Percentiles rank a stretch among this genome's conserved stretches.
Evolutionary conservation across 75 land plant species (phyloP).

Genomic region (Chamaecyparis obtusa): DNA sequence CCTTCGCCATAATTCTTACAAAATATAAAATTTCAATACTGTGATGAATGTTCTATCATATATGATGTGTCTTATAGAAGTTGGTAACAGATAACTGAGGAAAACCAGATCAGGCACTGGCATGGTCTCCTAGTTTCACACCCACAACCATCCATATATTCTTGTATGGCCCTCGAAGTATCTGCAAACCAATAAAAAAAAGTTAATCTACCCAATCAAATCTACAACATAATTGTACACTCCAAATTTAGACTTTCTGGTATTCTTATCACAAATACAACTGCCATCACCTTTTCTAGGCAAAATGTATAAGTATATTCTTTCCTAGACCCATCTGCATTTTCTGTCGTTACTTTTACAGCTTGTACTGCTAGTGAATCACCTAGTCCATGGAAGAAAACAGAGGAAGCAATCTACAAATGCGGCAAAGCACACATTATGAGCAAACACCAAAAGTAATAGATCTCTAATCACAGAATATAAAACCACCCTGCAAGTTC

Average conservation of each 20-base stretch:
- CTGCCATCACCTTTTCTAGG: constrained; percentile 32
- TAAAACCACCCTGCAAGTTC: not conserved
- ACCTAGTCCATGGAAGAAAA: constrained; percentile 38
- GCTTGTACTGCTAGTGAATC: constrained; percentile 39
- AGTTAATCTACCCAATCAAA: not conserved
- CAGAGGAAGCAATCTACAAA: constrained; percentile 29
- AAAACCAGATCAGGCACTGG: constrained; percentile 15
- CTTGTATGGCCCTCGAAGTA: constrained; percentile 40
- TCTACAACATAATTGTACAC: not conserved
- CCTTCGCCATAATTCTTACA: not conserved
- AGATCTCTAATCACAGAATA: not conserved
- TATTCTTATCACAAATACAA: constrained; percentile 3
- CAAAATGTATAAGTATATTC: constrained; percentile 30
- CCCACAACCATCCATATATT: constrained; percentile 52
- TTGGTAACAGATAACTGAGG: not conserved
- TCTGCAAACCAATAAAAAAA: constrained; percentile 18
- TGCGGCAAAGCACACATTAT: not conserved
- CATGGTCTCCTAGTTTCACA: constrained; percentile 39
- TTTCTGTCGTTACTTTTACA: constrained; percentile 23
- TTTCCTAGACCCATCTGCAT: constrained; percentile 14
- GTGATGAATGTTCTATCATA: not conserved
- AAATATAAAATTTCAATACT: not conserved
- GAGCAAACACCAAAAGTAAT: not conserved
- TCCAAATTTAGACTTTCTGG: not conserved
- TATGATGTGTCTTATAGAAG: not conserved